Evolutionary conservation across 1,284 basidiomycete genomes (phyloP).

Genomic region (Ganoderma sinense): DNA sequence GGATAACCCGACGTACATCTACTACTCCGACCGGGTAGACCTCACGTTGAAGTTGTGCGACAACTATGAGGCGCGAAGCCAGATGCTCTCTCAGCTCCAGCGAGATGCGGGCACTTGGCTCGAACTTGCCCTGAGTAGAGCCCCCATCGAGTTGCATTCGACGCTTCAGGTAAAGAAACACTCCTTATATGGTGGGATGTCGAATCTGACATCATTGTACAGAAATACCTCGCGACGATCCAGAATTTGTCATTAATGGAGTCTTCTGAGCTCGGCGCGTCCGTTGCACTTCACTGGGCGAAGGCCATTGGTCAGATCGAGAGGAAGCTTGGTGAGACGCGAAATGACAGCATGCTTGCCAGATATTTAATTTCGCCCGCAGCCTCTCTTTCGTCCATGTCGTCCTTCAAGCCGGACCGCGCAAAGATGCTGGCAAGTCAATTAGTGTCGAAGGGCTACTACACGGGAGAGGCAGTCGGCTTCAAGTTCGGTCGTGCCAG

Average conservation of each 20-base stretch:
- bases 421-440: constrained; percentile 83
- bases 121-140: constrained; percentile 83
- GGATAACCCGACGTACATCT: constrained; percentile 91
- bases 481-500: constrained; percentile 65
- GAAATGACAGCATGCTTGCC: neutral
- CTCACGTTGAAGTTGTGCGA: constrained; percentile 88
- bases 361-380: constrained; percentile 8
- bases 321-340: constrained; percentile 72
- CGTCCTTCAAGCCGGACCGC: constrained; percentile 73
- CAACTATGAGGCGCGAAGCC: constrained; percentile 86
- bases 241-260: constrained; percentile 73
- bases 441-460: constrained; percentile 87
- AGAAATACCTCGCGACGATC: constrained; percentile 87
- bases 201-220: neutral
- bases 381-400: constrained; percentile 70
- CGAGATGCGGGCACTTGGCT: constrained; percentile 86
- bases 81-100: constrained; percentile 82
- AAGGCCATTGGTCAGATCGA: constrained; percentile 83
- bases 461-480: constrained; percentile 86
- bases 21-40: constrained; percentile 78
- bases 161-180: constrained; percentile 76
- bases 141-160: constrained; percentile 92
- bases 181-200: neutral
- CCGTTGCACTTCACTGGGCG: constrained; percentile 86
- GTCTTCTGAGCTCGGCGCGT: constrained; percentile 88